A percentile compares a stretch with the other conserved stretches of the same genome.
These are phyloP conservation scores for Perilla frutescens DNA, from an alignment of 257 asterid species.

Conservation along the genomic window DNA sequence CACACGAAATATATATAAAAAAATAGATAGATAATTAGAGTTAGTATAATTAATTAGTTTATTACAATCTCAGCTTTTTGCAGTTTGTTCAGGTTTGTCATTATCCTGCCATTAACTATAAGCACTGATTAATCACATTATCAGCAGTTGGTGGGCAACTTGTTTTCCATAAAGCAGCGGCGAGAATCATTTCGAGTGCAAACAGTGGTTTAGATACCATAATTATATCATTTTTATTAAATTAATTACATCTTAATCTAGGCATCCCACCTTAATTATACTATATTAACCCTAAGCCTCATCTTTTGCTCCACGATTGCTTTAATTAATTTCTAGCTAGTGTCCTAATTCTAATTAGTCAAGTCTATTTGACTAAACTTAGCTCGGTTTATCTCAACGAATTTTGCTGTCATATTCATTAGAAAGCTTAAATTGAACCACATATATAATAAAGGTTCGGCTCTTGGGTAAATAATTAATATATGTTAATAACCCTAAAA, in stretches of 20 bases:
- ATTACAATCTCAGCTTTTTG: constrained; percentile 4
- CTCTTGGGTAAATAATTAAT: background rate
- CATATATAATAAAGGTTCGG: background rate
- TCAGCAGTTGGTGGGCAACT: constrained; percentile 52
- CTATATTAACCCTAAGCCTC: constrained; percentile 22
- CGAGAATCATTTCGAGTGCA: constrained; percentile 43
- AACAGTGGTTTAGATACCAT: constrained; percentile 43
- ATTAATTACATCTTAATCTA: constrained; percentile 38
- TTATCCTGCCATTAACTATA: constrained; percentile 56
- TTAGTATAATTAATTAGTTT: background rate
- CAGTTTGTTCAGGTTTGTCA: constrained; percentile 44
- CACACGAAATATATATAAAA: background rate
- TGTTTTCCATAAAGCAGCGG: constrained; percentile 54
- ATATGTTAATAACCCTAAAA: background rate
- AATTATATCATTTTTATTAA: constrained; percentile 23
- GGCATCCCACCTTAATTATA: constrained; percentile 35
- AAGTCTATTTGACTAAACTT: background rate
- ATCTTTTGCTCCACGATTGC: constrained; percentile 18
- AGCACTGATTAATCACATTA: constrained; percentile 50
- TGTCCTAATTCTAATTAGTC: constrained; percentile 3
- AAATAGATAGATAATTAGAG: background rate
- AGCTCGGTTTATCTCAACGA: constrained; percentile 24
- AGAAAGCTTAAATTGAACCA: constrained; percentile 42
- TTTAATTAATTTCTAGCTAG: constrained; percentile 20
- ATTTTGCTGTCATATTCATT: constrained; percentile 41